Base-by-base conservation (phyloP, 2,329 filamentous ascomycete species). In the Harringtonia aguacate region DNA sequence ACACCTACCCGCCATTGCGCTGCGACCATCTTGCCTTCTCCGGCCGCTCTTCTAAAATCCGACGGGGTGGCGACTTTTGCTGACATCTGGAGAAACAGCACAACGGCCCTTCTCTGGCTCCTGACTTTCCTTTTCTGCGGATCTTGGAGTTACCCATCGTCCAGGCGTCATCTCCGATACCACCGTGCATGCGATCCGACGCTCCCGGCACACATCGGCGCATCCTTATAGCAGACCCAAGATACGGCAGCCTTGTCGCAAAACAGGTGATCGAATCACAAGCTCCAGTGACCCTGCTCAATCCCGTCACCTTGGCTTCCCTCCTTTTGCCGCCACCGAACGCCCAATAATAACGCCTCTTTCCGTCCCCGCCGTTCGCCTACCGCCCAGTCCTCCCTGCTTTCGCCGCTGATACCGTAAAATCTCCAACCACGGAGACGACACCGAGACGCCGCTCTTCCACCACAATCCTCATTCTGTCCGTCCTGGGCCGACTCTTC, bases 401-500 rank as follows among this genome's bases (percentile, higher is more conserved):
- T 20, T 36, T 42, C 36, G 24, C 27, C 40, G 24, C 34, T 9
- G 27, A n/a, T 33, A 24, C 34, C 41, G 20, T 24, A 15, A 17
- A 43, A 27, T 43, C 29, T 22, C 36, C 31, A 48, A 70, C 66
- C 60, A 73, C 71, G 70, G 70, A 70, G 62, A 60, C 61, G 53
- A 63, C 61, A 66, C 66, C 65, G 62, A 59, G 59, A 64, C 62
- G 56, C 55, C 61, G 61, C 58, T 60, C 57, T 56, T 62, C 70
- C 59, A 56, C 70, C 58, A 51, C 67, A 56, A 48, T 67, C 52
- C 58, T 69, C 57, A 64, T 72, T 59, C 43, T 48, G 42, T 69
- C 69, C 65, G 56, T 64, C 54, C 60, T 70, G 57, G 65, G 75
- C 58, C 58, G 67, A 58, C 58, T 70, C 50, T 67, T 70, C 54